phyloP scores from a whole-genome alignment of 2,329 filamentous ascomycete genomes.

The Penicillium sp. region DNA sequence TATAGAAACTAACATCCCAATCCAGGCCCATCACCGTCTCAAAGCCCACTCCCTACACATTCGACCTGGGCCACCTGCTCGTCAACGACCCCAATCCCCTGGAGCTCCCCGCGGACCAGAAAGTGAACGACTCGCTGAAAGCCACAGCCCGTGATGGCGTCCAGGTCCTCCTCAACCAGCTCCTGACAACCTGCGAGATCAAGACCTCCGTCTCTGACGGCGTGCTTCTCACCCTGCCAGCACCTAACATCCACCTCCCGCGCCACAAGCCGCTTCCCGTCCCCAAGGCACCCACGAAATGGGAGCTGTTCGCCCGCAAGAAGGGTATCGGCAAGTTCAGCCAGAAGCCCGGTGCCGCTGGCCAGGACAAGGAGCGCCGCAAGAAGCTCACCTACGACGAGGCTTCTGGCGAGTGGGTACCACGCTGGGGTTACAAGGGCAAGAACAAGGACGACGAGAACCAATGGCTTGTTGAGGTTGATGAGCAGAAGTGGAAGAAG shows the following conservation, averaged over 20 bases:
- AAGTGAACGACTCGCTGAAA: conserved; percentile 67
- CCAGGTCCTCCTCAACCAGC: conserved; percentile 89
- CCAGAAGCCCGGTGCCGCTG: conserved; percentile 53
- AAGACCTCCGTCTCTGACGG: conserved; percentile 62
- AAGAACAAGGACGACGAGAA: conserved; percentile 80
- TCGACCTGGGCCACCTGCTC: conserved; percentile 85
- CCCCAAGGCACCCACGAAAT: conserved; percentile 82
- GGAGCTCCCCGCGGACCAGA: conserved; percentile 50
- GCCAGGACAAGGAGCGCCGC: conserved; percentile 66
- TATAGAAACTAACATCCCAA: conserved; percentile 16
- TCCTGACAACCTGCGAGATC: conserved; percentile 83
- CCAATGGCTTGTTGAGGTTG: conserved; percentile 91
- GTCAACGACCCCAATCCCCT: conserved; percentile 85
- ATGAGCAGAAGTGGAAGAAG: conserved; percentile 71
- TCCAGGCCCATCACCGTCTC: conserved; percentile 62
- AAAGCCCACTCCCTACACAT: conserved; percentile 87
- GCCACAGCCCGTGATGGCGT: conserved; percentile 81
- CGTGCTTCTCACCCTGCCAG: conserved; percentile 77
- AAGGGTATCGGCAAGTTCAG: conserved; percentile 89
- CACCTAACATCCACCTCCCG: conserved; percentile 68
- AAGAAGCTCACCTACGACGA: conserved; percentile 81
- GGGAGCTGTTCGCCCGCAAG: conserved; percentile 94
- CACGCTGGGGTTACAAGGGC: conserved; percentile 92
- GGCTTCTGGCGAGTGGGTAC: conserved; percentile 80
- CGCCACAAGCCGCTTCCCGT: conserved; percentile 89